A percentile compares a stretch with the other conserved stretches of the same genome.
These are phyloP conservation scores for Pisolithus marmoratus DNA, from an alignment of 768 basidiomycete genomes.

Conservation along the genomic window DNA sequence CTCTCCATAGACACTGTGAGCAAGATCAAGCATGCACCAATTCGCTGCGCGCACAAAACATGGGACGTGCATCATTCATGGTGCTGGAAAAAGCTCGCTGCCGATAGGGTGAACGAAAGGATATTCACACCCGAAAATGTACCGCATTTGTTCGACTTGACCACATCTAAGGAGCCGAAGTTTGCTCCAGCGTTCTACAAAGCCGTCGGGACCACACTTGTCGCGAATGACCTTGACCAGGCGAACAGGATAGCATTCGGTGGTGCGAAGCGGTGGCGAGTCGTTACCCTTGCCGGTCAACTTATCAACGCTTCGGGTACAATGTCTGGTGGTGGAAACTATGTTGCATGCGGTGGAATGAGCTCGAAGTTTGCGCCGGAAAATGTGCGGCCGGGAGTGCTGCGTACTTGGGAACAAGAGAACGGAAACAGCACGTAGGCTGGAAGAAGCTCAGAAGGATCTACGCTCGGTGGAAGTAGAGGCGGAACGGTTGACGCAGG, in stretches of 20 bases:
- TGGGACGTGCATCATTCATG: conserved; percentile 91
- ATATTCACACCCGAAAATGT: conserved; percentile 82
- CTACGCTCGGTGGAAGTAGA: conserved; percentile 55
- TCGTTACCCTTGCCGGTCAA: conserved; percentile 91
- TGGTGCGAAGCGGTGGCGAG: conserved; percentile 68
- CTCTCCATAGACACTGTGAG: conserved; percentile 76
- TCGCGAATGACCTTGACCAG: conserved; percentile 86
- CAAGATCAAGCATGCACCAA: conserved; percentile 93
- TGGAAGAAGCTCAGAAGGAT: conserved; percentile 50
- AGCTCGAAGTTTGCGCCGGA: conserved; percentile 84
- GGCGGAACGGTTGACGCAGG: conserved; percentile 50
- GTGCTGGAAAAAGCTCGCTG: conserved; percentile 79
- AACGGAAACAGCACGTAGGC: conserved; percentile 47
- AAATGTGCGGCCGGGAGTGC: conserved; percentile 69
- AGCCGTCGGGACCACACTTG: conserved; percentile 80
- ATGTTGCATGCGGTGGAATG: conserved; percentile 83
- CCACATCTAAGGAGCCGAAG: conserved; percentile 81
- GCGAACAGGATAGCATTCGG: conserved; percentile 92
- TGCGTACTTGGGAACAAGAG: conserved; percentile 73
- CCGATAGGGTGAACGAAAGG: conserved; percentile 35
- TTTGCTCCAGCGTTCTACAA: conserved; percentile 91
- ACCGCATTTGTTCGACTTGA: conserved; percentile 89
- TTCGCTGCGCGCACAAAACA: conserved; percentile 80
- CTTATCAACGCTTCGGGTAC: conserved; percentile 93
- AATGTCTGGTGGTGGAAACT: conserved; percentile 91